Evolutionary conservation across 2,329 filamentous ascomycete genomes (phyloP).

Genomic region (Xylaria sp.): DNA sequence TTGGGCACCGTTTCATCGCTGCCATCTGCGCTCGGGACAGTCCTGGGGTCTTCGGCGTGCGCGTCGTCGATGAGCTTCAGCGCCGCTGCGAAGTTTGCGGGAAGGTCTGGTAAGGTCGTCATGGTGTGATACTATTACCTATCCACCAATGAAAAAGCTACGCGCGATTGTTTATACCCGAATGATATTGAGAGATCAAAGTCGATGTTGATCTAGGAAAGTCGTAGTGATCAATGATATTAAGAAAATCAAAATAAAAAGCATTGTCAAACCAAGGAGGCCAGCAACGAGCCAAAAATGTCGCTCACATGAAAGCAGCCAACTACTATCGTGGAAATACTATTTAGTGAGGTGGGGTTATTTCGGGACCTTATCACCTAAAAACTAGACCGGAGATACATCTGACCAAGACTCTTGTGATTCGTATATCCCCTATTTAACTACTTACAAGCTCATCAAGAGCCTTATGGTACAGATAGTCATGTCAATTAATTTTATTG

Average conservation of each 20-base stretch:
- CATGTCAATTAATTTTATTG: background rate
- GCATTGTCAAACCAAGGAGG: background rate
- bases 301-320: conserved; percentile 5
- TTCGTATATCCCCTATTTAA: background rate
- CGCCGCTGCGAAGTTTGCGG: conserved; percentile 61
- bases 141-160: background rate
- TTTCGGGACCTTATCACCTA: conserved; percentile 16
- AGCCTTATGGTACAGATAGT: background rate
- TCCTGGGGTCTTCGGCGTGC: conserved; percentile 74
- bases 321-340: conserved; percentile 15
- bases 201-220: background rate
- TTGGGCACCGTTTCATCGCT: conserved; percentile 64
- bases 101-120: conserved; percentile 50
- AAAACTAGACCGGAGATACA: background rate
- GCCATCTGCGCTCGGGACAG: conserved; percentile 54
- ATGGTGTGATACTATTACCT: conserved; percentile 13
- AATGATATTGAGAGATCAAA: background rate
- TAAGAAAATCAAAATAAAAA: background rate
- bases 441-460: background rate
- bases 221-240: background rate
- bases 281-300: conserved; percentile 11
- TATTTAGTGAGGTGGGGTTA: conserved; percentile 27
- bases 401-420: conserved; percentile 1
- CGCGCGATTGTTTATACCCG: background rate
- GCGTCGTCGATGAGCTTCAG: conserved; percentile 78